Evolutionary conservation across 257 asterid genomes (phyloP).

Genomic region (Verbascum thapsus): DNA sequence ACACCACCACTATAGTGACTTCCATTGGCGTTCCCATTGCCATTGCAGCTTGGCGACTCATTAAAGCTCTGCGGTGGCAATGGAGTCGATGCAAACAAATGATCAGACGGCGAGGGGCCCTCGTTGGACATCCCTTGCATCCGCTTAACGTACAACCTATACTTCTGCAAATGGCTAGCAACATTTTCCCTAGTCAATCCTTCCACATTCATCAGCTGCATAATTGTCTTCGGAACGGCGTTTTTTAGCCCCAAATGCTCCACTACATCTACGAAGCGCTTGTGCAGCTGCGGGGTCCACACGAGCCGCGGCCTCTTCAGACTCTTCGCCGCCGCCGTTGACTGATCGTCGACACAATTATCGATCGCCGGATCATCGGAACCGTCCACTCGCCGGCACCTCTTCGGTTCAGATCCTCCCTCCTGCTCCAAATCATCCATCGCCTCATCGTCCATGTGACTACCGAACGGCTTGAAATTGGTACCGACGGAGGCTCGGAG

Average conservation of each 20-base stretch:
- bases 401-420: conserved; percentile 66
- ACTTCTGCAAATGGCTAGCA: conserved; percentile 93
- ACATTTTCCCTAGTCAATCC: conserved; percentile 92
- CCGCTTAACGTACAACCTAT: conserved; percentile 76
- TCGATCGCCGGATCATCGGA: conserved; percentile 39
- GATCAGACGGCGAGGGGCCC: conserved; percentile 76
- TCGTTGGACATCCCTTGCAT: conserved; percentile 74
- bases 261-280: conserved; percentile 89
- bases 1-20: conserved; percentile 35
- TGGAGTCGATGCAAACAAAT: conserved; percentile 73
- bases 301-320: conserved; percentile 85
- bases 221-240: conserved; percentile 91
- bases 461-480: conserved; percentile 44
- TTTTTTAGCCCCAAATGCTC: conserved; percentile 74
- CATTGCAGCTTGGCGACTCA: conserved; percentile 57
- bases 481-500: conserved; percentile 42
- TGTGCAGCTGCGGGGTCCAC: conserved; percentile 95
- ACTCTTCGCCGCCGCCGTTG: conserved; percentile 53
- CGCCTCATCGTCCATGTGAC: conserved; percentile 37
- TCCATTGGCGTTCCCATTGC: conserved; percentile 42
- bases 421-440: conserved; percentile 41
- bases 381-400: conserved; percentile 46
- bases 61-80: conserved; percentile 73
- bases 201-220: conserved; percentile 94
- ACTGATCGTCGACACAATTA: conserved; percentile 49